phyloP scores from a whole-genome alignment of 495 filamentous ascomycete species.

The Bryoglossum gracile region DNA sequence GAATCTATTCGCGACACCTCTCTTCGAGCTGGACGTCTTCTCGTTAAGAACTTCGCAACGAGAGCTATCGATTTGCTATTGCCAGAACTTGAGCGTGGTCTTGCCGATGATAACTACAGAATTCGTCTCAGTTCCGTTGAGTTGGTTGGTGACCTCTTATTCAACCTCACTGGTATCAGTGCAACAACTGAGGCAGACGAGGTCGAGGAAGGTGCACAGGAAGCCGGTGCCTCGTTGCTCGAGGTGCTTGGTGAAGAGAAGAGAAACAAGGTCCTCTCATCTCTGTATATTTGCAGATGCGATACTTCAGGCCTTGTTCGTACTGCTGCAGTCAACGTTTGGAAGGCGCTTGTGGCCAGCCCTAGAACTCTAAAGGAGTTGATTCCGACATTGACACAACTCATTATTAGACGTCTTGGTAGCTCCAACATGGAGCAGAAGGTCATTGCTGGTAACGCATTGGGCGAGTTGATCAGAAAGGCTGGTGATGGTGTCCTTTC shows the following conservation, averaged over 20 bases:
- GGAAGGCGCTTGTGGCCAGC: slow-evolving; percentile 93
- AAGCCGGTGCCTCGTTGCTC: slow-evolving; percentile 82
- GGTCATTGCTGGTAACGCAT: slow-evolving; percentile 92
- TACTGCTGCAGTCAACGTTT: slow-evolving; percentile 82
- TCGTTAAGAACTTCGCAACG: slow-evolving; percentile 97
- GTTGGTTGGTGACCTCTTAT: slow-evolving; percentile 90
- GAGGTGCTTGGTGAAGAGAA: slow-evolving; percentile 94
- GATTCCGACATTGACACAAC: slow-evolving; percentile 84
- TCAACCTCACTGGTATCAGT: slow-evolving; percentile 94
- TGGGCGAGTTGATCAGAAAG: slow-evolving; percentile 94
- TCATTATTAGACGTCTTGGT: slow-evolving; percentile 88
- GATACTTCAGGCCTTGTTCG: slow-evolving; percentile 93
- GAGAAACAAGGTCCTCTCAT: slow-evolving; percentile 88
- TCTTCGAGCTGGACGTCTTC: slow-evolving; percentile 79
- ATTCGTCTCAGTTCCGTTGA: slow-evolving; percentile 97
- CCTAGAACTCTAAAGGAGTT: slow-evolving; percentile 91
- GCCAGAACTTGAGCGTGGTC: slow-evolving; percentile 88
- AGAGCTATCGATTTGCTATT: slow-evolving; percentile 89
- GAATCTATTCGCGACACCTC: slow-evolving; percentile 94
- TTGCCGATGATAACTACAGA: slow-evolving; percentile 92
- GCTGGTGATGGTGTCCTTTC: slow-evolving; percentile 89
- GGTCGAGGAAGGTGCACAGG: slow-evolving; percentile 67
- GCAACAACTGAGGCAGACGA: slow-evolving; percentile 76
- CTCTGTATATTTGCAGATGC: slow-evolving; percentile 93
- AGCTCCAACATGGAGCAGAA: slow-evolving; percentile 98